Evolutionary conservation across 495 filamentous ascomycete genomes (phyloP).

Genomic region (Penicillium ochrochloron): DNA sequence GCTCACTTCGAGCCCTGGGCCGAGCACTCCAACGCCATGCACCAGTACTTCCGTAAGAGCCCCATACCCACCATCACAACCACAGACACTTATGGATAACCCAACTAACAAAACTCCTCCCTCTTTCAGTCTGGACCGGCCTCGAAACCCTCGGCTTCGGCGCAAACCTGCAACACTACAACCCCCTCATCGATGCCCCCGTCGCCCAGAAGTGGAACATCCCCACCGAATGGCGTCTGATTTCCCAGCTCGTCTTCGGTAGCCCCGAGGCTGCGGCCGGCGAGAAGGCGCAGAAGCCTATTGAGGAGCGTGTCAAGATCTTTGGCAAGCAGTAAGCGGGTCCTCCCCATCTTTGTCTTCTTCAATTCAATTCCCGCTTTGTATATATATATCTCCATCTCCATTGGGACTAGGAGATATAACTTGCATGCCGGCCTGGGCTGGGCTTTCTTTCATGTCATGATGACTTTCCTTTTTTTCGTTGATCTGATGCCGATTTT

Average conservation of each 20-base stretch:
- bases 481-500: neutral
- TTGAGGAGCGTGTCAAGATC: conserved; percentile 32
- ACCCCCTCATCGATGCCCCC: conserved; percentile 52
- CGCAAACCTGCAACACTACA: conserved; percentile 62
- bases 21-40: conserved; percentile 59
- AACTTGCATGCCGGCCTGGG: too few relatives aligned
- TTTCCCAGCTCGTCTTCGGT: conserved; percentile 59
- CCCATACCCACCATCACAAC: neutral
- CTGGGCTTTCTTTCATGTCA: neutral
- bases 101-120: conserved; percentile 5
- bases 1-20: conserved; percentile 55
- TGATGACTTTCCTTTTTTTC: conserved; percentile 13
- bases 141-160: conserved; percentile 57
- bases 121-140: conserved; percentile 52
- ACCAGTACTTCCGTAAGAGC: conserved; percentile 55
- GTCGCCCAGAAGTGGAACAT: conserved; percentile 51
- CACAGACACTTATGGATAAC: neutral
- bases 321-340: conserved; percentile 29
- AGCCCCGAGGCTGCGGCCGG: conserved; percentile 36
- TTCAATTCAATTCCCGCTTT: too few relatives aligned
- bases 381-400: too few relatives aligned
- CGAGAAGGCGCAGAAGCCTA: conserved; percentile 28
- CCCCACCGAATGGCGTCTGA: conserved; percentile 51
- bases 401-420: too few relatives aligned
- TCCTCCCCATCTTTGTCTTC: neutral